Evolutionary conservation across 805 yeast species (phyloP).

Genomic region (Wickerhamomyces rabaulensis): DNA sequence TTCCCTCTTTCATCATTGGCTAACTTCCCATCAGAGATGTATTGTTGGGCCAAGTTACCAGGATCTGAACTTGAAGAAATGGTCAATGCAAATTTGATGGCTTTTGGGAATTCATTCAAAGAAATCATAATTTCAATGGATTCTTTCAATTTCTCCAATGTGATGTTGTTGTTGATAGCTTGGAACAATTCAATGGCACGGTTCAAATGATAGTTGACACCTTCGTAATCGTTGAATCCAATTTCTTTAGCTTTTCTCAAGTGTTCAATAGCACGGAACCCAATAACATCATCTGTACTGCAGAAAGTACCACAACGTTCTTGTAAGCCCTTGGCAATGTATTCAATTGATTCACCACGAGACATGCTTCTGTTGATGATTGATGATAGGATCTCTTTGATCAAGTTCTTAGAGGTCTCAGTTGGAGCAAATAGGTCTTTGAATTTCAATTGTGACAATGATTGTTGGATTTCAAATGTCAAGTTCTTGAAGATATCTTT

Average conservation of each 20-base stretch:
- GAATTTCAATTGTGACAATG: conserved; percentile 62
- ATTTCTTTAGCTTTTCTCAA: conserved; percentile 79
- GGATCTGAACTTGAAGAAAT: conserved; percentile 68
- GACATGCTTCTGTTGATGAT: conserved; percentile 84
- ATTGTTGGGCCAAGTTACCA: conserved; percentile 53
- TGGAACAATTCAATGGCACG: conserved; percentile 75
- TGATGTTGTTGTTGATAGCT: conserved; percentile 71
- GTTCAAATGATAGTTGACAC: conserved; percentile 56
- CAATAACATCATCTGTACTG: conserved; percentile 86
- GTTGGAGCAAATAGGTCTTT: conserved; percentile 73
- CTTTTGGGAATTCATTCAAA: conserved; percentile 76
- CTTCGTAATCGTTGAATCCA: conserved; percentile 67
- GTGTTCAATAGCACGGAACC: conserved; percentile 91
- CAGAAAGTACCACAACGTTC: conserved; percentile 94
- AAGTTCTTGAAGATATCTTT: conserved; percentile 68
- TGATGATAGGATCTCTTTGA: conserved; percentile 83
- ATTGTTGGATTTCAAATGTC: conserved; percentile 60
- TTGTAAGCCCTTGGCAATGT: conserved; percentile 81
- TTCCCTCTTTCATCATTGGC: conserved; percentile 46
- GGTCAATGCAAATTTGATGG: conserved; percentile 74
- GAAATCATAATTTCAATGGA: conserved; percentile 74
- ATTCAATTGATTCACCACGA: conserved; percentile 89
- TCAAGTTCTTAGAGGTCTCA: conserved; percentile 46
- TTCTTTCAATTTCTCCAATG: conserved; percentile 74
- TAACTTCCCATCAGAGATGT: conserved; percentile 45